These are phyloP conservation scores for Pichia sp. DNA, from an alignment of 1,139 yeast species.

Conservation along the genomic window DNA sequence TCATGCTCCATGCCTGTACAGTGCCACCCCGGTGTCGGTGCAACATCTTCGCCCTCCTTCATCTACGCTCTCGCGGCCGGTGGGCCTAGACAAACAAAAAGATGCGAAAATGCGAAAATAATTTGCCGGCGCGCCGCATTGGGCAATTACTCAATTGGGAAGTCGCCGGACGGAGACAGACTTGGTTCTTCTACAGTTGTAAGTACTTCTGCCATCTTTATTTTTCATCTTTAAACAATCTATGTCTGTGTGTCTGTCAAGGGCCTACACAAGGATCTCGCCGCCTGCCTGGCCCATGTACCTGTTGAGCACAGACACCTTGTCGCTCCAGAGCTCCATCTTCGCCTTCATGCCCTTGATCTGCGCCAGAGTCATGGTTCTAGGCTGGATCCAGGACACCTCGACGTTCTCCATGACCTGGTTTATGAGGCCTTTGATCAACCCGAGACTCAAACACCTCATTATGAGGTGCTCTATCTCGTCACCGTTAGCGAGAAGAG, in stretches of 20 bases:
- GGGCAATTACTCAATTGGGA: not conserved
- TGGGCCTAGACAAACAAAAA: not conserved
- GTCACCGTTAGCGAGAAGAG: conserved; percentile 54
- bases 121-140: not conserved
- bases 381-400: conserved; percentile 92
- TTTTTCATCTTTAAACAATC: not conserved
- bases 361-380: conserved; percentile 80
- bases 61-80: not conserved
- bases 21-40: not conserved
- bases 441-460: conserved; percentile 80
- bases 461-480: conserved; percentile 89
- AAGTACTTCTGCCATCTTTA: not conserved
- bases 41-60: not conserved
- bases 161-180: not conserved
- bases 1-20: not conserved
- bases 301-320: conserved; percentile 61
- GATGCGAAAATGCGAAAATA: not conserved
- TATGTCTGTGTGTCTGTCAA: not conserved
- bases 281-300: conserved; percentile 56
- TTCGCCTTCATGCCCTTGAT: conserved; percentile 71
- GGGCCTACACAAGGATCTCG: conserved; percentile 51
- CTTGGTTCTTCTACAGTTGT: not conserved
- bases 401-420: conserved; percentile 76
- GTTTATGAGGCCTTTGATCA: conserved; percentile 82
- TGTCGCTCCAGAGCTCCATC: conserved; percentile 70